Percentiles rank a stretch among this genome's conserved stretches.
phyloP scores from a whole-genome alignment of 1,284 basidiomycete species.

The Moniliophthora roreri region DNA sequence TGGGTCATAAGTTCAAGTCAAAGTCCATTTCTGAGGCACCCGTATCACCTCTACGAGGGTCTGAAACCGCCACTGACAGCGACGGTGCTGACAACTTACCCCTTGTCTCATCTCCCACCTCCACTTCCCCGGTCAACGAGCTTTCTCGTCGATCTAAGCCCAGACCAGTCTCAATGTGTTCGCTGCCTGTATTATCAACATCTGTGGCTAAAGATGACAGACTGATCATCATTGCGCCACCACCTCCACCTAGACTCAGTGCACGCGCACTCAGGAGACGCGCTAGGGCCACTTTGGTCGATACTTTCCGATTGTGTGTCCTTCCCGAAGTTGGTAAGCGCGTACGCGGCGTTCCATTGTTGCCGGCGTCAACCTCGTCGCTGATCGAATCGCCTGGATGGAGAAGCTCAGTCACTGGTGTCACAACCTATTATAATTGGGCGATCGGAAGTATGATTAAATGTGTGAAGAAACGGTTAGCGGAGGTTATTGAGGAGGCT shows the following conservation, averaged over 20 bases:
- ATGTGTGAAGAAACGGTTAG: conserved; percentile 46
- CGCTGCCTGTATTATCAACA: not conserved
- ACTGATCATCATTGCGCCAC: conserved; percentile 20
- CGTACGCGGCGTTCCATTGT: conserved; percentile 3
- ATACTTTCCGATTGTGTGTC: conserved; percentile 71
- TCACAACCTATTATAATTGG: conserved; percentile 47
- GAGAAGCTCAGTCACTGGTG: not conserved
- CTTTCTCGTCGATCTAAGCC: not conserved
- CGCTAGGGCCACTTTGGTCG: conserved; percentile 75
- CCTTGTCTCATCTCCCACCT: not conserved
- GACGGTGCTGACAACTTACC: not conserved
- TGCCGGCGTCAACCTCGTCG: not conserved
- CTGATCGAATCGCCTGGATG: not conserved
- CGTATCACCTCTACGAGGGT: no score
- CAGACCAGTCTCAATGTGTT: not conserved
- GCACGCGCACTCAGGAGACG: conserved; percentile 55
- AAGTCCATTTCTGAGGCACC: not conserved
- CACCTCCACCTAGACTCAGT: conserved; percentile 27
- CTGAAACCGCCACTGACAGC: no score
- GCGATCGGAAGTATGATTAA: conserved; percentile 53
- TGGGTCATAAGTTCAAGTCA: not conserved
- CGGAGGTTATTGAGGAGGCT: conserved; percentile 41
- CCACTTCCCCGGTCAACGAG: not conserved
- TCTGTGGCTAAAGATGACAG: not conserved
- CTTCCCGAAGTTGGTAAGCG: conserved; percentile 41